phyloP scores from a whole-genome alignment of 1,139 yeast genomes.

The Pneumocystis sp. region DNA sequence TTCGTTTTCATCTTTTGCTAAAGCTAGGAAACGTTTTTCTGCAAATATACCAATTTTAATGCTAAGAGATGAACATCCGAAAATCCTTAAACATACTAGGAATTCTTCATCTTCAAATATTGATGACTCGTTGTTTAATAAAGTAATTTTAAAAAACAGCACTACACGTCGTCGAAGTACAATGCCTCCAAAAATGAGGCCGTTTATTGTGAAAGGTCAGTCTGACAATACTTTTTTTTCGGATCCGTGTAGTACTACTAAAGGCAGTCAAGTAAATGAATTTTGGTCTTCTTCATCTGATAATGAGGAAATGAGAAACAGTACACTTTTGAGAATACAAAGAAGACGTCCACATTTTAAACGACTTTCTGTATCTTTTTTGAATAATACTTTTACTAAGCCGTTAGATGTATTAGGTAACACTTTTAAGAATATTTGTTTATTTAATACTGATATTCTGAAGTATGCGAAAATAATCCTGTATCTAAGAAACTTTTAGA shows the following conservation, averaged over 20 bases:
- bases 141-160: constrained; percentile 2
- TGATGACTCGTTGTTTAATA: constrained; percentile 10
- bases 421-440: background rate
- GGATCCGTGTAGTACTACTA: background rate
- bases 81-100: background rate
- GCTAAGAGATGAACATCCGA: background rate
- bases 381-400: constrained; percentile 20
- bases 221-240: background rate
- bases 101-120: constrained; percentile 8
- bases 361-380: constrained; percentile 21
- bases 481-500: constrained; percentile 58
- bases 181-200: constrained; percentile 6
- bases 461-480: constrained; percentile 73
- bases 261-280: background rate
- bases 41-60: background rate
- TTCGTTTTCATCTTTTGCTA: constrained; percentile 1
- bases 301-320: constrained; percentile 42
- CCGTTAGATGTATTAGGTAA: constrained; percentile 41
- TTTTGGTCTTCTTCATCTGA: constrained; percentile 36
- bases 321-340: constrained; percentile 40
- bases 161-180: constrained; percentile 6
- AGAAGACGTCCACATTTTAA: constrained; percentile 41
- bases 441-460: background rate
- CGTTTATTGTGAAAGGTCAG: constrained; percentile 1
- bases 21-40: background rate